Percentiles rank a stretch among this genome's conserved stretches.
Conservation (phyloP, 2,329 filamentous ascomycete species). For the Xylariaceae sp. region DNA sequence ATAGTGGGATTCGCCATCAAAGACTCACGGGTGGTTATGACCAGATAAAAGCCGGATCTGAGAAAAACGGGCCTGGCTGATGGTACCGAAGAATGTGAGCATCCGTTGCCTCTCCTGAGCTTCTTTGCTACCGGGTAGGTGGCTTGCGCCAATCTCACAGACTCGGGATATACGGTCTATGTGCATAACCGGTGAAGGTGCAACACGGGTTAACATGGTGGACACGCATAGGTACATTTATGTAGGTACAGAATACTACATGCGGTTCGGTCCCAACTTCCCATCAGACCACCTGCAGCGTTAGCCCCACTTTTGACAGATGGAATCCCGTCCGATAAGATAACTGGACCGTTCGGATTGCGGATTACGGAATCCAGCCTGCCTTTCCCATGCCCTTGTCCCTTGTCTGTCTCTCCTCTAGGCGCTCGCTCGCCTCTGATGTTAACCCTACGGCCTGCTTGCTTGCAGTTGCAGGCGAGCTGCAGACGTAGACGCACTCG, state of each 20-base stretch:
- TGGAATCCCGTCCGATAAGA: constrained; percentile 13
- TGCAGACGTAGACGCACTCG: constrained; percentile 8
- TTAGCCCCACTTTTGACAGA: too few species aligned
- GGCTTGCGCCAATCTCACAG: not conserved
- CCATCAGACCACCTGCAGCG: too few species aligned
- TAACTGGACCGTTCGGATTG: not conserved
- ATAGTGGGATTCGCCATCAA: too few species aligned
- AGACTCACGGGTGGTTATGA: too few species aligned
- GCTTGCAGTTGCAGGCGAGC: constrained; percentile 18
- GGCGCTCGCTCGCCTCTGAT: not conserved
- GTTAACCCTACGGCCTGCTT: constrained; percentile 12
- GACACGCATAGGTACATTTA: not conserved
- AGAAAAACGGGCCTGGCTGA: not conserved
- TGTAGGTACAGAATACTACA: not conserved
- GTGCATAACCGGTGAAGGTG: not conserved
- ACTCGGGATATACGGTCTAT: not conserved
- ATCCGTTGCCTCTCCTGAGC: not conserved
- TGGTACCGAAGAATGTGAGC: not conserved
- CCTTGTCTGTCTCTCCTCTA: too few species aligned
- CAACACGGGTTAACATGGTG: not conserved
- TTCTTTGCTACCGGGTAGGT: not conserved
- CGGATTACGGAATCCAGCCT: not conserved
- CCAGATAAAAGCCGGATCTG: not conserved
- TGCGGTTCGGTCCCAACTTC: too few species aligned
- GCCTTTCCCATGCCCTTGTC: not conserved